These are phyloP conservation scores for Wilcoxina mikolae DNA, from an alignment of 495 filamentous ascomycete genomes.

Conservation along the genomic window DNA sequence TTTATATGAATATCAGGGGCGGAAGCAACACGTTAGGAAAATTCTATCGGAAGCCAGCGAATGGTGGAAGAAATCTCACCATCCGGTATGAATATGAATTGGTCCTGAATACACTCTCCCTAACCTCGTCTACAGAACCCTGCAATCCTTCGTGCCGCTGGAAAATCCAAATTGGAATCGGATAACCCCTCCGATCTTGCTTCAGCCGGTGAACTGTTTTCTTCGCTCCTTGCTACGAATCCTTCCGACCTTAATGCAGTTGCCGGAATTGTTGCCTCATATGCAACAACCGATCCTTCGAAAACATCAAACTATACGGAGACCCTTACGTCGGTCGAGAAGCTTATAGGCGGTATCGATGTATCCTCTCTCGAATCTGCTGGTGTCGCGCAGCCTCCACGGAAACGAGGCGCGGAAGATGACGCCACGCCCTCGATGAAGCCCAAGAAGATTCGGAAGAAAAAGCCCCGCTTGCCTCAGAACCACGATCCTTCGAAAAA, in stretches of 20 bases:
- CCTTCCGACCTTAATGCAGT: slow-evolving; percentile 48
- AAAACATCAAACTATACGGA: slow-evolving; percentile 46
- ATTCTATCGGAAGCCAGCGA: slow-evolving; percentile 66
- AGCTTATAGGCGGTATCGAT: slow-evolving; percentile 52
- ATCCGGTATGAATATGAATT: slow-evolving; percentile 7
- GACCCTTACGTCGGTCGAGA: slow-evolving; percentile 48
- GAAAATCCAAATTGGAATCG: slow-evolving; percentile 62
- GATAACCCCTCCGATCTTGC: slow-evolving; percentile 47
- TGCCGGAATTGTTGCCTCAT: slow-evolving; percentile 73
- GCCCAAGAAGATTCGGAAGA: slow-evolving; percentile 38
- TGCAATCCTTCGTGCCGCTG: slow-evolving; percentile 64
- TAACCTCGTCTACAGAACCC: slow-evolving; percentile 10
- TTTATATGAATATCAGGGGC: slow-evolving; percentile 63
- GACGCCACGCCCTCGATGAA: slow-evolving; percentile 30
- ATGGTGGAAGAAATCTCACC: slow-evolving; percentile 51
- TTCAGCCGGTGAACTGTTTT: slow-evolving; percentile 61
- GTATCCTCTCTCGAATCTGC: slow-evolving; percentile 53
- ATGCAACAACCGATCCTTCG: slow-evolving; percentile 49
- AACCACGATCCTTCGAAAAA: slow-evolving; percentile 60
- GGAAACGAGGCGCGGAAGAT: slow-evolving; percentile 46
- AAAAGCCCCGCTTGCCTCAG: slow-evolving; percentile 54
- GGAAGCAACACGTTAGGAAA: slow-evolving; percentile 52
- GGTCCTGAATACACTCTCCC: not conserved
- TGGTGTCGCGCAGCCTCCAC: slow-evolving; percentile 54
- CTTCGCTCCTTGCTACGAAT: slow-evolving; percentile 45